Evolutionary conservation across 2,329 filamentous ascomycete genomes (phyloP).

Genomic region (Teratosphaeria destructans): DNA sequence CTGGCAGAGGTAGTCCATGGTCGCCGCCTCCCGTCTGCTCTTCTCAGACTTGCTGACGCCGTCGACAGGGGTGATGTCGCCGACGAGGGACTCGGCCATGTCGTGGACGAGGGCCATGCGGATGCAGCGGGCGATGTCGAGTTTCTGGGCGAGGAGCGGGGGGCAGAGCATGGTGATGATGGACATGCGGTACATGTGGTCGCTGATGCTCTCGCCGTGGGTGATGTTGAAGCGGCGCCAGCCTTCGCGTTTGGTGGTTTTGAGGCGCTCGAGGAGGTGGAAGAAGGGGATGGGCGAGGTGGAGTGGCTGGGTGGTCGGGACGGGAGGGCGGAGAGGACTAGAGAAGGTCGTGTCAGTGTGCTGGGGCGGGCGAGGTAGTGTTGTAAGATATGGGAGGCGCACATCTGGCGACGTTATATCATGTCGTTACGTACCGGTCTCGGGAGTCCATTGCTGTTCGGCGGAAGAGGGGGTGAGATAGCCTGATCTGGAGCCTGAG

Average conservation of each 20-base stretch:
- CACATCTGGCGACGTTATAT: constrained; percentile 8
- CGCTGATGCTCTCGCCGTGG: constrained; percentile 76
- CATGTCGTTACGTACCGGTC: constrained; percentile 31
- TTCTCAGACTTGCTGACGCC: constrained; percentile 79
- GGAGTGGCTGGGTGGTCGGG: constrained; percentile 48
- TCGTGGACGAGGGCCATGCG: constrained; percentile 96
- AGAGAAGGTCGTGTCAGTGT: constrained; percentile 3
- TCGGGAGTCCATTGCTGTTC: constrained; percentile 34
- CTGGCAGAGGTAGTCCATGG: constrained; percentile 82
- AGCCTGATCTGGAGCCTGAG: constrained; percentile 25
- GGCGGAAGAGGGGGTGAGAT: constrained; percentile 17
- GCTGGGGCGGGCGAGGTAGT: background rate
- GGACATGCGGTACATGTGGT: constrained; percentile 99
- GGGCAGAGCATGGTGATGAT: constrained; percentile 90
- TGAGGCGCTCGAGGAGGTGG: constrained; percentile 84
- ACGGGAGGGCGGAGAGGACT: constrained; percentile 56
- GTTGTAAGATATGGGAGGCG: constrained; percentile 5
- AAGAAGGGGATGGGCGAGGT: constrained; percentile 81
- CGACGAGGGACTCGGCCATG: constrained; percentile 91
- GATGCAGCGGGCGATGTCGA: constrained; percentile 76
- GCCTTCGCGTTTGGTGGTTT: constrained; percentile 92
- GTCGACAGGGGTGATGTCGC: constrained; percentile 93
- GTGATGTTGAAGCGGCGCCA: constrained; percentile 81
- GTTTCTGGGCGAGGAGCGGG: constrained; percentile 54
- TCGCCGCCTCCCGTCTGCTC: constrained; percentile 70